Conservation (phyloP, 495 filamentous ascomycete species). For the Astrothelium macrocarpum region DNA sequence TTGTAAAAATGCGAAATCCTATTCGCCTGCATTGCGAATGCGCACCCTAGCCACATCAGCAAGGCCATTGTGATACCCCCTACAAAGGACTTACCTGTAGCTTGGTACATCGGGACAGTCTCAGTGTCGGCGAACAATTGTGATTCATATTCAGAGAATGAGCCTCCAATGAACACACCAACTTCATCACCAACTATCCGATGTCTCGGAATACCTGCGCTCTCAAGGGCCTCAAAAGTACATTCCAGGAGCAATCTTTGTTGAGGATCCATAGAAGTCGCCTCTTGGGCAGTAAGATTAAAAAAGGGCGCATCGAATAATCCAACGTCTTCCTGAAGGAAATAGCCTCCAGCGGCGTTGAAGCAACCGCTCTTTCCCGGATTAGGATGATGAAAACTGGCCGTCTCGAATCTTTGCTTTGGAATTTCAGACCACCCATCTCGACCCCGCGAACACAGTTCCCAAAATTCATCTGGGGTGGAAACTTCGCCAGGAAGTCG, state of each 20-base stretch:
- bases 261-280: slow-evolving; percentile 14
- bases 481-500: not conserved
- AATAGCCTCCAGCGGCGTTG: not conserved
- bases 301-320: slow-evolving; percentile 12
- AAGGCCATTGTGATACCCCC: not conserved
- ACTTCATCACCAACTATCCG: not conserved
- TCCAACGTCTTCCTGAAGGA: slow-evolving; percentile 9
- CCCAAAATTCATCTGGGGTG: not conserved
- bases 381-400: slow-evolving; percentile 25
- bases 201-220: not conserved
- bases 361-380: not conserved
- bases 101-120: not conserved
- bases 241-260: slow-evolving; percentile 7
- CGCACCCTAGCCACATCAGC: not conserved
- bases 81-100: not conserved
- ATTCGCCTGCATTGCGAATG: slow-evolving; percentile 39
- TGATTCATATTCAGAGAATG: slow-evolving; percentile 13
- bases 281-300: slow-evolving; percentile 8
- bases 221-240: slow-evolving; percentile 12
- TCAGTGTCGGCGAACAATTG: not conserved
- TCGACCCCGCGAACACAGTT: not conserved
- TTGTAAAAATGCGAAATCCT: slow-evolving; percentile 43
- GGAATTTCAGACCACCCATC: not conserved
- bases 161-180: not conserved
- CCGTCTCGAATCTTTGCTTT: slow-evolving; percentile 17